Evolutionary conservation across 2,329 filamentous ascomycete genomes (phyloP).

Genomic region (Exophiala alcalophila): DNA sequence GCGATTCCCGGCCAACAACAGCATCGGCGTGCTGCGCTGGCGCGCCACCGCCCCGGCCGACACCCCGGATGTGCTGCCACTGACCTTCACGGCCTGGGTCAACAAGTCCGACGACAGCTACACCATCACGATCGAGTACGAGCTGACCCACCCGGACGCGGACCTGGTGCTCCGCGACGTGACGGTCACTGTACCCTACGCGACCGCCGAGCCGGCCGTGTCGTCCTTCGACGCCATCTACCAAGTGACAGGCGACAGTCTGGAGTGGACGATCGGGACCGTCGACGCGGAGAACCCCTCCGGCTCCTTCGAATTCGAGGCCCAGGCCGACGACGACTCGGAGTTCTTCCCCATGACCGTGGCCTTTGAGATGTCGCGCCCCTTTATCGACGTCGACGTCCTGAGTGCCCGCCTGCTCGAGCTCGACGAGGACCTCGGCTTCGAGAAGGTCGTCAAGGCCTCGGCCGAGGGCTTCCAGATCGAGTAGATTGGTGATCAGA

Average conservation of each 20-base stretch:
- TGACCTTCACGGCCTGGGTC: constrained; percentile 97
- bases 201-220: constrained; percentile 77
- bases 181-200: constrained; percentile 81
- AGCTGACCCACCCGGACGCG: constrained; percentile 78
- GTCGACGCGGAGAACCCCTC: constrained; percentile 78
- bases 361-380: constrained; percentile 78
- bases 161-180: constrained; percentile 69
- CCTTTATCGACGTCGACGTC: constrained; percentile 91
- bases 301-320: constrained; percentile 94
- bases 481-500: no score
- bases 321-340: constrained; percentile 78
- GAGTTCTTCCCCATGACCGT: constrained; percentile 99
- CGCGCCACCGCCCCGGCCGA: constrained; percentile 78
- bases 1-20: constrained; percentile 91
- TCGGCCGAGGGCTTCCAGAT: constrained; percentile 46
- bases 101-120: constrained; percentile 82
- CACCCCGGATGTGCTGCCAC: constrained; percentile 76
- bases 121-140: constrained; percentile 93
- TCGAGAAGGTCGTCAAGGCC: constrained; percentile 46
- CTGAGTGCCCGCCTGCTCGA: constrained; percentile 43
- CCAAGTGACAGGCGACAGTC: constrained; percentile 83
- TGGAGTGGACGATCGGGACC: constrained; percentile 90
- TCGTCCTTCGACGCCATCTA: constrained; percentile 93
- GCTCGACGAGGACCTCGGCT: constrained; percentile 44
- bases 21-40: constrained; percentile 91